Percentiles rank a stretch among this genome's conserved stretches.
These are phyloP conservation scores for Alternaria viburni DNA, from an alignment of 2,329 filamentous ascomycete genomes.

Conservation along the genomic window DNA sequence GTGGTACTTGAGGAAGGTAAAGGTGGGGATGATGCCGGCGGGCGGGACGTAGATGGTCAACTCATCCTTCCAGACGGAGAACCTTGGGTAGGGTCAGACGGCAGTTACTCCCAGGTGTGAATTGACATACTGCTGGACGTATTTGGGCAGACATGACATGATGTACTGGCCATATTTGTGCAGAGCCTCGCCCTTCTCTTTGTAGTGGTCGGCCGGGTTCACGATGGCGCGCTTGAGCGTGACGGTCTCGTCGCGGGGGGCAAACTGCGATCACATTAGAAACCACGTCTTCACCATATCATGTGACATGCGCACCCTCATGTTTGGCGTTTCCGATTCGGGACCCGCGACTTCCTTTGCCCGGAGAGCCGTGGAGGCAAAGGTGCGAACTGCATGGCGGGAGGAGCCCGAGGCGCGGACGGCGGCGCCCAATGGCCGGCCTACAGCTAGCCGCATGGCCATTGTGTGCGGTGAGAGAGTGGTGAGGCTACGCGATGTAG, in stretches of 20 bases:
- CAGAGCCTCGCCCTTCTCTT: slow-evolving; percentile 82
- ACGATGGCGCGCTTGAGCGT: slow-evolving; percentile 78
- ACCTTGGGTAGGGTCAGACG: slow-evolving; percentile 52
- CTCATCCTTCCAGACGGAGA: slow-evolving; percentile 99
- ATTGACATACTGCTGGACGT: slow-evolving; percentile 79
- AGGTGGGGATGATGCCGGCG: slow-evolving; percentile 85
- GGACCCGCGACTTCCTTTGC: slow-evolving; percentile 54
- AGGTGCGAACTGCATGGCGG: slow-evolving; percentile 47
- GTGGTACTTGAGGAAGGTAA: slow-evolving; percentile 96
- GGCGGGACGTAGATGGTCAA: slow-evolving; percentile 93
- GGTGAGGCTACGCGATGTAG: slow-evolving; percentile 35
- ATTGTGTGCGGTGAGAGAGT: slow-evolving; percentile 37
- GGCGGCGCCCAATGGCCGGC: slow-evolving; percentile 47
- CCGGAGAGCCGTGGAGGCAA: slow-evolving; percentile 51
- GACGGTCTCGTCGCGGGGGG: slow-evolving; percentile 50
- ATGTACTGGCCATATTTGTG: slow-evolving; percentile 97
- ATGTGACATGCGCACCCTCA: slow-evolving; percentile 48
- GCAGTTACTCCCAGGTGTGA: background rate
- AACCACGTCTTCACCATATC: too few species aligned
- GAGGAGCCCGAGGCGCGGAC: slow-evolving; percentile 45
- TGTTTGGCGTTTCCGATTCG: slow-evolving; percentile 53
- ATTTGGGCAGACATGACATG: slow-evolving; percentile 96
- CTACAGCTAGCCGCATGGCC: slow-evolving; percentile 50
- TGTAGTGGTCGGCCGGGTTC: slow-evolving; percentile 92
- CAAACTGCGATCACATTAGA: slow-evolving; percentile 45